phyloP scores from a whole-genome alignment of 306 rosid species.

The Acacia acuminata region DNA sequence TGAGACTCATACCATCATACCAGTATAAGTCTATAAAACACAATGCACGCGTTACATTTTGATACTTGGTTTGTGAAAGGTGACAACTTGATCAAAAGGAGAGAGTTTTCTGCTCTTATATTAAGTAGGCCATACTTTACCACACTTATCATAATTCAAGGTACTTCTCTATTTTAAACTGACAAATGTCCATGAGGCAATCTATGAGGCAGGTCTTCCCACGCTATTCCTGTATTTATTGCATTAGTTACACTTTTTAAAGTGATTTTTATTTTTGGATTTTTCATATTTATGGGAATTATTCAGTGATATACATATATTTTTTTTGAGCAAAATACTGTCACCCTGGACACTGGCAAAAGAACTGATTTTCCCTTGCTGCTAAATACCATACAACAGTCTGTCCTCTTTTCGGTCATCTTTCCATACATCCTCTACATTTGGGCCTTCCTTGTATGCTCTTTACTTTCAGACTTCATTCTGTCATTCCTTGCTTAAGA shows the following conservation, averaged over 20 bases:
- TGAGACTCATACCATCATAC: constrained; percentile 39
- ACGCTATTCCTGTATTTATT: constrained; percentile 15
- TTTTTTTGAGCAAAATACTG: background rate
- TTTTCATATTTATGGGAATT: background rate
- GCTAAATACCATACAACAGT: background rate
- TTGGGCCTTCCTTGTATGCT: constrained; percentile 11
- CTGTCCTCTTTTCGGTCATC: background rate
- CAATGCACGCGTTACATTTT: constrained; percentile 9
- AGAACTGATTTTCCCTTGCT: constrained; percentile 2
- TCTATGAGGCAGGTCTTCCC: background rate
- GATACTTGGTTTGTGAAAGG: constrained; percentile 10
- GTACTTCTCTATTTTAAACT: background rate
- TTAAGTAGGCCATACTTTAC: constrained; percentile 4
- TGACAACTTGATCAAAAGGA: constrained; percentile 9
- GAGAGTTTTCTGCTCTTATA: constrained; percentile 4
- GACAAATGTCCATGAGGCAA: constrained; percentile 5
- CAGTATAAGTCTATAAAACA: background rate
- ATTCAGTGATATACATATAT: background rate
- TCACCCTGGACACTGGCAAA: background rate
- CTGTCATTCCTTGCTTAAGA: constrained; percentile 8
- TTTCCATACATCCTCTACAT: background rate
- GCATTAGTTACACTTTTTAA: constrained; percentile 9
- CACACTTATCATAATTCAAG: background rate
- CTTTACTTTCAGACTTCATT: background rate
- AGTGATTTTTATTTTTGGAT: constrained; percentile 1